Evolutionary conservation across 1,139 yeast species (phyloP).

Genomic region (Geotrichum phurueaensis): DNA sequence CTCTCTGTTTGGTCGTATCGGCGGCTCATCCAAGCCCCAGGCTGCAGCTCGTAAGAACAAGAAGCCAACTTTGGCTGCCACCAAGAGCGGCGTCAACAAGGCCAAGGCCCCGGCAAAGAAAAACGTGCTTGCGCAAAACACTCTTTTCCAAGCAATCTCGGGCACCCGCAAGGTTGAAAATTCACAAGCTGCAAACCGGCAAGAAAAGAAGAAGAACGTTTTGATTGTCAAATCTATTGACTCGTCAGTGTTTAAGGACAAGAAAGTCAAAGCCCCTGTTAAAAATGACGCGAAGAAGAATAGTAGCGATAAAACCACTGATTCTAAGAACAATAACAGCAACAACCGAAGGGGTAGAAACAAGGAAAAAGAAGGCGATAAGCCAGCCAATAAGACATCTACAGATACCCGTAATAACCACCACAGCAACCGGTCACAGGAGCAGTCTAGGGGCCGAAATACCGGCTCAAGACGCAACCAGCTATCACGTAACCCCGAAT

Average conservation of each 20-base stretch:
- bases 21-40: neutral
- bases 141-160: conserved; percentile 9
- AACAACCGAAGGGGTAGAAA: neutral
- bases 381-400: neutral
- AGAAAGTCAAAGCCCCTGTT: neutral
- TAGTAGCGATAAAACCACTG: neutral
- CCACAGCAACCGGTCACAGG: neutral
- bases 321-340: neutral
- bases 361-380: neutral
- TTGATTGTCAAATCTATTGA: conserved; percentile 1
- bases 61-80: neutral
- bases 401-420: neutral
- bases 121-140: conserved; percentile 6
- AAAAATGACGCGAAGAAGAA: neutral
- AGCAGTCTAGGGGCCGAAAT: neutral
- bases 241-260: conserved; percentile 8
- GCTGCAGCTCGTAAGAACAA: neutral
- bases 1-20: conserved; percentile 4
- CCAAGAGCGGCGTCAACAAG: neutral
- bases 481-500: neutral
- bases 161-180: conserved; percentile 3
- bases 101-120: neutral
- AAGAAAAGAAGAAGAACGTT: neutral
- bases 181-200: neutral
- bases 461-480: neutral